Evolutionary conservation across 2,329 filamentous ascomycete species (phyloP).

Genomic region (Scedosporium aurantiacum): DNA sequence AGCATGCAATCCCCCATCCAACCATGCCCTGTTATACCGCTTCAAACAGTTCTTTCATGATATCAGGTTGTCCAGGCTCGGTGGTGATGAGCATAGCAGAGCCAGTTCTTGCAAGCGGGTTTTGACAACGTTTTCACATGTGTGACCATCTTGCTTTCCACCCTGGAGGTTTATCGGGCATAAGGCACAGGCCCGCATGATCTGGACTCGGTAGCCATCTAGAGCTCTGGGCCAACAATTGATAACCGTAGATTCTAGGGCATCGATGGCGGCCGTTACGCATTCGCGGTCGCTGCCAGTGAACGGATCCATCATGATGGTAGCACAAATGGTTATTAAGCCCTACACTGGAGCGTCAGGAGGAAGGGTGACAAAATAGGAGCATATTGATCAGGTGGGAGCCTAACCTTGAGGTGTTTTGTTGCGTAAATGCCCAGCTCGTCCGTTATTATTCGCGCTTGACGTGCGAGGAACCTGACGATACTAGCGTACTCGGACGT

Average conservation of each 20-base stretch:
- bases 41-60: too few relatives aligned
- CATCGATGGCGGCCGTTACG: constrained; percentile 38
- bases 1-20: not conserved
- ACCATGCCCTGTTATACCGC: too few relatives aligned
- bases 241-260: constrained; percentile 46
- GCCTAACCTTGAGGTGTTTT: constrained; percentile 53
- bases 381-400: not conserved
- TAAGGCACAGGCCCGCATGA: constrained; percentile 49
- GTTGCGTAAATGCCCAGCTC: constrained; percentile 50
- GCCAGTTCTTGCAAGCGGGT: not conserved
- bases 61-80: not conserved
- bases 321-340: constrained; percentile 55
- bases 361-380: not conserved
- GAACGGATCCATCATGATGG: constrained; percentile 60
- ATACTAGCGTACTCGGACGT: constrained; percentile 47
- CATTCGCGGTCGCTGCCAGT: constrained; percentile 41
- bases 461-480: constrained; percentile 41
- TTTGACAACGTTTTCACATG: not conserved
- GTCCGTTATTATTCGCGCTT: constrained; percentile 37
- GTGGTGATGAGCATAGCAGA: not conserved
- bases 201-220: constrained; percentile 11
- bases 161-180: constrained; percentile 47
- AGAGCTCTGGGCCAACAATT: constrained; percentile 64
- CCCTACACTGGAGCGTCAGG: constrained; percentile 30
- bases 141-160: not conserved